These are phyloP conservation scores for Leccinum fuscescens DNA, from an alignment of 1,284 basidiomycete species.

Conservation along the genomic window DNA sequence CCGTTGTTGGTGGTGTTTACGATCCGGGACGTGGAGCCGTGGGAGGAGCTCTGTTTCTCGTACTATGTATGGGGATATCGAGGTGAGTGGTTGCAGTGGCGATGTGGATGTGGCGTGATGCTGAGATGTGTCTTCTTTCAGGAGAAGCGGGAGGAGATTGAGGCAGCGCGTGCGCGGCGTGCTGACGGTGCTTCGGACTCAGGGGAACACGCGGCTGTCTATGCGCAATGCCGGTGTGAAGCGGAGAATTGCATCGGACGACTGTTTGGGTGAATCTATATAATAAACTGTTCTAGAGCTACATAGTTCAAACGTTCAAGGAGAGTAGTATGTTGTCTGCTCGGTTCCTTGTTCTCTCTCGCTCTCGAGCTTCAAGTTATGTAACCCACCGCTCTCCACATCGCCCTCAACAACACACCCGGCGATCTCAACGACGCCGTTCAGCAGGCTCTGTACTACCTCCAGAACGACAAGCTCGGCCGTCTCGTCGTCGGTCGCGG, in stretches of 20 bases:
- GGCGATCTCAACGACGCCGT: constrained; percentile 43
- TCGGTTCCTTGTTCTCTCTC: neutral
- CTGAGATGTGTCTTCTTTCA: constrained; percentile 3
- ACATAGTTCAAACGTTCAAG: no score
- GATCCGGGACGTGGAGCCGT: constrained; percentile 54
- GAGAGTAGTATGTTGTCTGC: neutral
- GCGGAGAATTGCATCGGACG: constrained; percentile 46
- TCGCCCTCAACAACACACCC: constrained; percentile 40
- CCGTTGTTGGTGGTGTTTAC: constrained; percentile 74
- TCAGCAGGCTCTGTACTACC: constrained; percentile 38
- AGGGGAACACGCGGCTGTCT: constrained; percentile 39
- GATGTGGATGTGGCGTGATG: neutral
- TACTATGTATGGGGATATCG: constrained; percentile 57
- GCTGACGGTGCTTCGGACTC: constrained; percentile 3
- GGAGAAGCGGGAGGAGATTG: constrained; percentile 24
- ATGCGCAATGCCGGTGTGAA: constrained; percentile 53
- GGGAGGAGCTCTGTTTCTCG: constrained; percentile 81
- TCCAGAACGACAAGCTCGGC: constrained; percentile 50
- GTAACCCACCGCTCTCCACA: neutral
- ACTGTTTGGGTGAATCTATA: constrained; percentile 13
- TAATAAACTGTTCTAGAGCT: neutral
- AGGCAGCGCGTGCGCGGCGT: constrained; percentile 1
- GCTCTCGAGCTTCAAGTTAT: constrained; percentile 33
- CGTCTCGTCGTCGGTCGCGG: constrained; percentile 55
- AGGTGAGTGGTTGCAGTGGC: constrained; percentile 29